Percentiles rank a stretch among this genome's conserved stretches.
These are phyloP conservation scores for Aspergillus chevalieri DNA, from an alignment of 2,329 filamentous ascomycete species.

Conservation along the genomic window DNA sequence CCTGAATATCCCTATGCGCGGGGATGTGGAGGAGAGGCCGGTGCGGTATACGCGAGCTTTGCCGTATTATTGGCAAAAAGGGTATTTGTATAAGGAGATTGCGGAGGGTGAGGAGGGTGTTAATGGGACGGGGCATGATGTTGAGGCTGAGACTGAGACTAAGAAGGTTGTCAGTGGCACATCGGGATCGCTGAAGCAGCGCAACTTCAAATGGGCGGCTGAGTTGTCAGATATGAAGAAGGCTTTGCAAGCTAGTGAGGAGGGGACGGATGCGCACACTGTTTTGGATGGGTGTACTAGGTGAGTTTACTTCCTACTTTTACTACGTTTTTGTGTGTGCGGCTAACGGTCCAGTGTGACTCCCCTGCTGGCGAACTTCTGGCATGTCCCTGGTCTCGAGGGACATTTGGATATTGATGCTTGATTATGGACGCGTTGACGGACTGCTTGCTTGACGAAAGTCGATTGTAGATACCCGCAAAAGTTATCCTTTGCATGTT, in stretches of 20 bases:
- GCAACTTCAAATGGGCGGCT: constrained; percentile 87
- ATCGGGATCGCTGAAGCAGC: constrained; percentile 54
- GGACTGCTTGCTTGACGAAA: constrained; percentile 14
- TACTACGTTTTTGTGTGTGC: background rate
- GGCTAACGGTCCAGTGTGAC: constrained; percentile 59
- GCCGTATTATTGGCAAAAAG: constrained; percentile 77
- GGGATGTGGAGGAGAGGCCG: constrained; percentile 61
- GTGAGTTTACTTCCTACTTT: constrained; percentile 38
- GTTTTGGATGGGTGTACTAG: constrained; percentile 78
- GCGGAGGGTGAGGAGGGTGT: constrained; percentile 30
- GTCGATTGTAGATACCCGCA: constrained; percentile 20
- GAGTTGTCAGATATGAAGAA: constrained; percentile 77
- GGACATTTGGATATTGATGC: constrained; percentile 58
- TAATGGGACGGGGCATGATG: constrained; percentile 4
- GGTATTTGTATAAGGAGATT: constrained; percentile 75
- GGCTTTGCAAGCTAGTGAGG: constrained; percentile 66
- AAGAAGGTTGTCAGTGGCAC: constrained; percentile 15
- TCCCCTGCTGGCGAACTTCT: constrained; percentile 82
- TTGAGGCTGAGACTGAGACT: constrained; percentile 4
- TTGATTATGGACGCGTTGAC: constrained; percentile 47
- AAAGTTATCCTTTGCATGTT: constrained; percentile 11
- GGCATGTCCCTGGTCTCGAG: constrained; percentile 61
- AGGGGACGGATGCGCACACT: constrained; percentile 84
- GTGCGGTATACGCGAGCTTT: constrained; percentile 72
- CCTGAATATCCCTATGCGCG: constrained; percentile 77